phyloP scores from a whole-genome alignment of 129 eudicot genomes.

The Kitagawia praeruptora region DNA sequence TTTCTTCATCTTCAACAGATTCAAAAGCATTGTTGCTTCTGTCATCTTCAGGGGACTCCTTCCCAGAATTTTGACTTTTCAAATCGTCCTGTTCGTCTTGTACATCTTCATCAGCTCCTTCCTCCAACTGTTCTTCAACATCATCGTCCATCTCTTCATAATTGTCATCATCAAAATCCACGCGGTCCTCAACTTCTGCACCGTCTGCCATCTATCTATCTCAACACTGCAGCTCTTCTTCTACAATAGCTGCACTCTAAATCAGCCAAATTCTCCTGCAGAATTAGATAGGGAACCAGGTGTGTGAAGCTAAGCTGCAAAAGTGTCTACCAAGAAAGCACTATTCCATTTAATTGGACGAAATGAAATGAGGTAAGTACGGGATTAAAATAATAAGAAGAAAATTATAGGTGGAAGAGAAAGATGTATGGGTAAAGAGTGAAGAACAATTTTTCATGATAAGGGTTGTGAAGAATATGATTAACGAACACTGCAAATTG shows the following conservation, averaged over 20 bases:
- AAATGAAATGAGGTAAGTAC: background rate
- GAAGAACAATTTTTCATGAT: background rate
- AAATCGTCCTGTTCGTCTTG: slow-evolving; percentile 47
- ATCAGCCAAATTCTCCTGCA: slow-evolving; percentile 30
- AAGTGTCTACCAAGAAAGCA: background rate
- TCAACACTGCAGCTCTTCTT: slow-evolving; percentile 31
- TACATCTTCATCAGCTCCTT: slow-evolving; percentile 41
- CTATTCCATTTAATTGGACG: background rate
- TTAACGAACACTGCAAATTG: background rate
- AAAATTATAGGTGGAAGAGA: too few species aligned
- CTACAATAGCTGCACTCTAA: slow-evolving; percentile 27
- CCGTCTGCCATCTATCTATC: slow-evolving; percentile 68
- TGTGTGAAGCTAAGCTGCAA: background rate
- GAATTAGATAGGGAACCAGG: background rate
- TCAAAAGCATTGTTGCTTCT: slow-evolving; percentile 22
- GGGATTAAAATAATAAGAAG: background rate
- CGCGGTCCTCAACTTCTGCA: slow-evolving; percentile 85
- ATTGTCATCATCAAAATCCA: slow-evolving; percentile 88
- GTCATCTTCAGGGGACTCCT: slow-evolving; percentile 40
- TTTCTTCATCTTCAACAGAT: slow-evolving; percentile 39
- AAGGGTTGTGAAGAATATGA: background rate
- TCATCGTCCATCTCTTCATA: slow-evolving; percentile 80
- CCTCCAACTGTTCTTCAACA: slow-evolving; percentile 69
- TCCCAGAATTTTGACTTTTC: slow-evolving; percentile 37
- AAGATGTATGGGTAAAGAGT: background rate